Base-by-base conservation (phyloP, 2,329 filamentous ascomycete genomes). In the Podosphaera leucotricha region DNA sequence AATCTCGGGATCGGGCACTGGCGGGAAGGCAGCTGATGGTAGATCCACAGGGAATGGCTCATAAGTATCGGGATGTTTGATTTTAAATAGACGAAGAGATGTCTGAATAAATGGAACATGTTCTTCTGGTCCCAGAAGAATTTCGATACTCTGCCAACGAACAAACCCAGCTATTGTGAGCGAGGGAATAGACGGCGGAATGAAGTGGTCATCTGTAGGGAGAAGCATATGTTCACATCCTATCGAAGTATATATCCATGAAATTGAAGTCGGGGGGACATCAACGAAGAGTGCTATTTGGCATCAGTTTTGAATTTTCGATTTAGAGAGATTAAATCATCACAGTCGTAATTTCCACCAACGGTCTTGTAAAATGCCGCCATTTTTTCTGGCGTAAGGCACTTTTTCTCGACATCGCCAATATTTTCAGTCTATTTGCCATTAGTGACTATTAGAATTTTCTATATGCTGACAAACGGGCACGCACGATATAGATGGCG, bases 101-200 rank as follows among this genome's bases (percentile, higher is more conserved):
- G 73, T 77, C 54, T 90, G 83, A 20, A 98, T 61, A 53, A 85
- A 87, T 0, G 75, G 74, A 0, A 85, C 80, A 62, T 95, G 86
- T 54, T 92, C 82, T 52, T 90, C 79, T 0, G 90, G 90, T 1
- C 77, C 81, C 1, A 95, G 70, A 30, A 95, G 65, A 19, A 93
- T 70, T 62, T 95, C 84, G 45, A 95, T 80, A 0, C 82, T 84
- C 64, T 93, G 80, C 87, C 87, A 98, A 58, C 83, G 77, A 38
- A 87, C 81, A 59, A 92, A 98, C 36, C 90, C 90, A 55, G 75
- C 72, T 0, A 71, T 67, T 30, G 87, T 92, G 45, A 98, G 64
- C 13, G 85, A 82, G 0, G 90, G 90, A 37, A 94, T 71, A 0
- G 71, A 75, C 0, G 87, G 90, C 0, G 76, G 66, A 2, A 70